Conservation (phyloP, 345 rosid species). For the Raphanus sativus region DNA sequence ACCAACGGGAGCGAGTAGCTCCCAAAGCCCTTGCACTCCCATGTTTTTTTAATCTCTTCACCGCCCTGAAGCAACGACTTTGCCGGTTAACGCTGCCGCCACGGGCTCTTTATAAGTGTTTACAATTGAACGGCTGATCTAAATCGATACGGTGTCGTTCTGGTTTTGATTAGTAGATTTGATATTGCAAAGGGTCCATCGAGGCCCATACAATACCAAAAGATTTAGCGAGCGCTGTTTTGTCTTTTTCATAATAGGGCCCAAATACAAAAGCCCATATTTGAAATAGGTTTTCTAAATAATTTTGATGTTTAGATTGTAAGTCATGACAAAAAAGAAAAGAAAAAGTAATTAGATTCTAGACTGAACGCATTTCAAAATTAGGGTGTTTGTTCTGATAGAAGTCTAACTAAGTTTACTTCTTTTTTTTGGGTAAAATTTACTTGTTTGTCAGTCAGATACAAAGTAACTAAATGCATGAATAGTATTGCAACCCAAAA, state of each 20-base stretch:
- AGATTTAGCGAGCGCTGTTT: background rate
- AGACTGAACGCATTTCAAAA: too few relatives aligned
- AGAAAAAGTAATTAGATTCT: too few relatives aligned
- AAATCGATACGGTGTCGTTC: background rate
- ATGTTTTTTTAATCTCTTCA: background rate
- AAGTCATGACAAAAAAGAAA: too few relatives aligned
- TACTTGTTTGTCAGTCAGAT: background rate
- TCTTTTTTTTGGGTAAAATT: too few relatives aligned
- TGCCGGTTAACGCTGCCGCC: constrained; percentile 15
- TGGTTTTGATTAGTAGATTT: background rate
- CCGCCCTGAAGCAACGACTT: constrained; percentile 1
- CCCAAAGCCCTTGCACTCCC: constrained; percentile 45
- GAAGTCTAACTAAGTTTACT: background rate
- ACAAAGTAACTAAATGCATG: background rate
- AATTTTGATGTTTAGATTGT: too few relatives aligned
- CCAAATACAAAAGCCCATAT: background rate
- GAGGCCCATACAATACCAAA: background rate
- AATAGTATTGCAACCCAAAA: background rate
- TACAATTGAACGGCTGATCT: background rate
- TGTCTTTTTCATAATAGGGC: background rate
- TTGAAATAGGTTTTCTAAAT: too few relatives aligned
- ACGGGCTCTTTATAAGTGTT: background rate
- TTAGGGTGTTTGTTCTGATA: too few relatives aligned
- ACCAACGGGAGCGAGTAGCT: constrained; percentile 86
- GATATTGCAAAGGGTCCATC: background rate